Percentiles rank a stretch among this genome's conserved stretches.
These are phyloP conservation scores for Acacia pycnantha DNA, from an alignment of 331 rosid genomes.

Conservation along the genomic window DNA sequence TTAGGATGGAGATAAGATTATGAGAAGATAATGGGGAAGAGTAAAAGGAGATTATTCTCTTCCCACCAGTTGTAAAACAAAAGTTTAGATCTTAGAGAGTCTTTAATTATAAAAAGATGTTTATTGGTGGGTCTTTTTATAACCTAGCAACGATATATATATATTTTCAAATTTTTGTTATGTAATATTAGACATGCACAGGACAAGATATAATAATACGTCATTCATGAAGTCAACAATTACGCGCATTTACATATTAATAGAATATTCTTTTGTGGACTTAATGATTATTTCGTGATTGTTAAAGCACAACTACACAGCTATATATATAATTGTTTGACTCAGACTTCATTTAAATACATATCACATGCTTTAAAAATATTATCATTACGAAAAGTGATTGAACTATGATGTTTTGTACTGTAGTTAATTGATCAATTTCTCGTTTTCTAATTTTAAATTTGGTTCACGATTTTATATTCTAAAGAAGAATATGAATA, in stretches of 20 bases:
- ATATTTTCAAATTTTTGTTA: no score
- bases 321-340: not conserved
- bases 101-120: no score
- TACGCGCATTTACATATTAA: not conserved
- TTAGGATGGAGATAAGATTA: no score
- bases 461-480: not conserved
- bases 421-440: not conserved
- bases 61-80: no score
- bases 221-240: not conserved
- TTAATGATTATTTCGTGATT: not conserved
- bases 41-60: no score
- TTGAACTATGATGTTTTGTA: not conserved
- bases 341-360: not conserved
- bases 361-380: not conserved
- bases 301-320: not conserved
- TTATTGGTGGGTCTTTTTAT: no score
- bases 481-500: no score
- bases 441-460: not conserved
- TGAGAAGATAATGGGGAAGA: no score
- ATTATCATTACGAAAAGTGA: not conserved
- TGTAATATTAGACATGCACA: not conserved
- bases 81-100: no score
- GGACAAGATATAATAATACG: not conserved
- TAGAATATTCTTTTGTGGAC: no score
- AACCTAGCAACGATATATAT: no score